Conservation (phyloP, 176 grass and related monocot species). For the Musa itinerans region DNA sequence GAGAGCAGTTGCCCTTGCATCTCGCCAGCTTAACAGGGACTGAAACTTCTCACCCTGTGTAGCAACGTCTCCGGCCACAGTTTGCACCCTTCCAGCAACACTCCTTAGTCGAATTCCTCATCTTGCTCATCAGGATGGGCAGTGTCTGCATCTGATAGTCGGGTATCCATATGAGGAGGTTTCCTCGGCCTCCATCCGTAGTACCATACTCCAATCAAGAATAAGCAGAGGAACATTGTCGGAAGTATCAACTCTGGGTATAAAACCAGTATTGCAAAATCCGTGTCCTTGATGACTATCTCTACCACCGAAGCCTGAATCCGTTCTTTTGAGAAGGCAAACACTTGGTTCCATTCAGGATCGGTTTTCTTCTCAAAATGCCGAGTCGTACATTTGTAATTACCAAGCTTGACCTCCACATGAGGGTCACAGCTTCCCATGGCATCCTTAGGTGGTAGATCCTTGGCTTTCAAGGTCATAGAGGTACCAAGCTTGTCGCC, state of each 20-base stretch:
- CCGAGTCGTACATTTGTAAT: too few species aligned
- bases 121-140: conserved; percentile 16
- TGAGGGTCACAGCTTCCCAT: too few species aligned
- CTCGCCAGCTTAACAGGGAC: conserved; percentile 20
- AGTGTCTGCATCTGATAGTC: conserved; percentile 1
- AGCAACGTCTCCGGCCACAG: conserved; percentile 4
- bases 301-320: too few species aligned
- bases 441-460: too few species aligned
- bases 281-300: too few species aligned
- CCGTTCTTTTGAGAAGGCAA: too few species aligned
- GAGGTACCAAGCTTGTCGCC: too few species aligned
- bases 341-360: too few species aligned
- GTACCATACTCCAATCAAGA: conserved; percentile 19
- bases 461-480: too few species aligned
- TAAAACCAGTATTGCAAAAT: not conserved
- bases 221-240: conserved; percentile 11
- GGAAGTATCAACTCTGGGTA: conserved; percentile 17
- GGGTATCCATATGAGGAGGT: conserved; percentile 17
- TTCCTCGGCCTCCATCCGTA: conserved; percentile 14
- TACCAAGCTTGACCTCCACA: too few species aligned
- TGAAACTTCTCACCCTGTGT: conserved; percentile 14
- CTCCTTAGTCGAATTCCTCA: conserved; percentile 13
- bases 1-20: conserved; percentile 15
- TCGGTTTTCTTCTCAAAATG: too few species aligned
- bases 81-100: conserved; percentile 17